A percentile compares a stretch with the other conserved stretches of the same genome.
phyloP scores from a whole-genome alignment of 371 early-diverging fungal genomes.

The Caulochytrium protostelioides region DNA sequence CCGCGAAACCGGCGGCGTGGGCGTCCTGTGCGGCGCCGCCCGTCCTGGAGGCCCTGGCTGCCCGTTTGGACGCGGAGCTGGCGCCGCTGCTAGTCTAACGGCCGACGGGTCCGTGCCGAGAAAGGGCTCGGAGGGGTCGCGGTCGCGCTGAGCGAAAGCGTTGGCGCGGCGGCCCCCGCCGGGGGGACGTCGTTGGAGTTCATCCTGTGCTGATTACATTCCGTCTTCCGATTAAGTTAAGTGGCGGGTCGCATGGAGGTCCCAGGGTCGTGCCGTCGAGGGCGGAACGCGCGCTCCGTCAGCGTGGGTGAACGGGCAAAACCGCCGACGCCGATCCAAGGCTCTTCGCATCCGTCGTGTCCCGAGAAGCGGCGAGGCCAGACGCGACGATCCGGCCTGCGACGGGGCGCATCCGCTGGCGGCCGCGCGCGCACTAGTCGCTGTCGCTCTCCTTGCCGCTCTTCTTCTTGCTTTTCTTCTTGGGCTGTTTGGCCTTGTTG shows the following conservation, averaged over 20 bases:
- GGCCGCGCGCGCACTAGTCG: background rate
- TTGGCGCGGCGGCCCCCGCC: background rate
- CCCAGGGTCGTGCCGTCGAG: background rate
- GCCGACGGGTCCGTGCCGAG: background rate
- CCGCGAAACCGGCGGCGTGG: background rate
- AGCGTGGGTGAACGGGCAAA: no score
- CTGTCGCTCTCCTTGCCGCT: constrained; percentile 1
- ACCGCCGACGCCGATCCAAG: background rate
- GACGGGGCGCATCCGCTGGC: background rate
- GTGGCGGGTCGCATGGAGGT: background rate
- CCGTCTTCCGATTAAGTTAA: no score
- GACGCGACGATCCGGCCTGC: background rate
- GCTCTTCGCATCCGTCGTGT: background rate
- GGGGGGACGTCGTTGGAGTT: background rate
- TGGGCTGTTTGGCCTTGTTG: constrained; percentile 21
- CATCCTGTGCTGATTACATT: no score
- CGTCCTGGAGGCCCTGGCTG: no score
- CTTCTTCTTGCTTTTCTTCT: constrained; percentile 23
- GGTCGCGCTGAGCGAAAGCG: background rate
- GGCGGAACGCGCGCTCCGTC: background rate
- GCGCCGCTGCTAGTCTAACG: background rate
- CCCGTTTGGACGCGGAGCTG: no score
- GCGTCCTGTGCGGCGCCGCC: background rate
- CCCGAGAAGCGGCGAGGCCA: background rate
- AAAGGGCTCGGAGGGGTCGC: background rate